These are phyloP conservation scores for Phytophthora sansomeana DNA, from an alignment of 352 stramenopile species.

Conservation along the genomic window DNA sequence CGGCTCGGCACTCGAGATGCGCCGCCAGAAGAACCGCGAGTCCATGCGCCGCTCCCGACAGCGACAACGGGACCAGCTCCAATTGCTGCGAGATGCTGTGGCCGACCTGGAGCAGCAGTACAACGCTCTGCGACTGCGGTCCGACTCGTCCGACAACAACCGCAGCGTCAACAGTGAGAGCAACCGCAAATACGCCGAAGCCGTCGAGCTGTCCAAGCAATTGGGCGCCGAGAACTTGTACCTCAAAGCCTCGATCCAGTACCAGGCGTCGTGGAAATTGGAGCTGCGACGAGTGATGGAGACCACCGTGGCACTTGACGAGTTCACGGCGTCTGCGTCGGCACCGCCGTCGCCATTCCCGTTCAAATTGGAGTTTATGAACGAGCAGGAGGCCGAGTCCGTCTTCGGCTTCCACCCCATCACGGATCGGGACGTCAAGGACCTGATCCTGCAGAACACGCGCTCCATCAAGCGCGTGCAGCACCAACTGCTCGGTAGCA, in stretches of 20 bases:
- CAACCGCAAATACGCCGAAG: conserved; percentile 31
- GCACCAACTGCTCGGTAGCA: conserved; percentile 27
- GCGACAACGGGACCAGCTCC: conserved; percentile 54
- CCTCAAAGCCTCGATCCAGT: conserved; percentile 56
- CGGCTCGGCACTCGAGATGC: conserved; percentile 45
- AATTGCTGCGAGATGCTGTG: conserved; percentile 49
- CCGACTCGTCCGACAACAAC: neutral
- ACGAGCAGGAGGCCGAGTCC: conserved; percentile 41
- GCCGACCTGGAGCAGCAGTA: conserved; percentile 54
- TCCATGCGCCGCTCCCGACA: conserved; percentile 66
- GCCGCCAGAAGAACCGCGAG: conserved; percentile 61
- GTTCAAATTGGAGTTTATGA: conserved; percentile 36
- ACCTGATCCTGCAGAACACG: conserved; percentile 52
- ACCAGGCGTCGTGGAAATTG: conserved; percentile 55
- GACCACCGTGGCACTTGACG: conserved; percentile 42
- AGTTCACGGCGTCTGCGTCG: conserved; percentile 29
- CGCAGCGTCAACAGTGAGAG: neutral
- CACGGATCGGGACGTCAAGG: conserved; percentile 43
- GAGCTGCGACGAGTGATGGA: conserved; percentile 60
- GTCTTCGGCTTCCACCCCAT: conserved; percentile 54
- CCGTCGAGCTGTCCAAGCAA: conserved; percentile 44
- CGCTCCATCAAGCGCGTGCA: conserved; percentile 41
- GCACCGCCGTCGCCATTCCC: conserved; percentile 26
- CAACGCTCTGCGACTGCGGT: conserved; percentile 43
- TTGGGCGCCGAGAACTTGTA: conserved; percentile 63